Conservation (phyloP, 345 rosid genomes). For the Bruguiera gymnorhiza region DNA sequence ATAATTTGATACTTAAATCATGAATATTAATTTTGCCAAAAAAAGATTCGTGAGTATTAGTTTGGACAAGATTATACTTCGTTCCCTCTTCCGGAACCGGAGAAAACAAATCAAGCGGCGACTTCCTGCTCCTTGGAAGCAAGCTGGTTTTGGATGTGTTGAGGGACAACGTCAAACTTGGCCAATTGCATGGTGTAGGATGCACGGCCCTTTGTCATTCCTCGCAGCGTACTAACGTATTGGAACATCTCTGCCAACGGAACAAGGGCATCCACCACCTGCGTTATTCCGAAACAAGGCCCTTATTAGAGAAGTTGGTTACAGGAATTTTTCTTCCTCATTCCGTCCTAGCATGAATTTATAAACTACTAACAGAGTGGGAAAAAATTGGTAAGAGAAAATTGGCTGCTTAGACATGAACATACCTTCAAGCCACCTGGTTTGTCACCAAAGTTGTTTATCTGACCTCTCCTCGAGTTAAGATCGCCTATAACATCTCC, state of each 20-base stretch:
- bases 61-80: constrained; percentile 1
- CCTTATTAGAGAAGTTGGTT: too few species aligned
- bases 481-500: constrained; percentile 98
- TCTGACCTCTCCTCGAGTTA: constrained; percentile 96
- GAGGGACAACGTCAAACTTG: constrained; percentile 89
- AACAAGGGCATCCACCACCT: constrained; percentile 86
- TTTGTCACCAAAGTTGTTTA: constrained; percentile 89
- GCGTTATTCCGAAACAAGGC: not conserved
- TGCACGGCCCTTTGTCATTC: constrained; percentile 97
- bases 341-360: too few species aligned
- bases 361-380: not conserved
- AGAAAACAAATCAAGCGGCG: constrained; percentile 51
- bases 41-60: constrained; percentile 6
- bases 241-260: constrained; percentile 98
- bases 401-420: not conserved
- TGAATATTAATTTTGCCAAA: not conserved
- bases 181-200: constrained; percentile 91
- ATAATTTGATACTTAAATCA: not conserved
- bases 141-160: constrained; percentile 89
- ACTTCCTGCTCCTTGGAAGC: constrained; percentile 77
- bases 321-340: too few species aligned
- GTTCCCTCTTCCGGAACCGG: not conserved
- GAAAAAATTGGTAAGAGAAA: not conserved
- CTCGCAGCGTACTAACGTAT: constrained; percentile 87
- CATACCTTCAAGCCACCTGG: constrained; percentile 93